Conservation (phyloP, 441 rosid genomes). For the Biscutella auriculata region DNA sequence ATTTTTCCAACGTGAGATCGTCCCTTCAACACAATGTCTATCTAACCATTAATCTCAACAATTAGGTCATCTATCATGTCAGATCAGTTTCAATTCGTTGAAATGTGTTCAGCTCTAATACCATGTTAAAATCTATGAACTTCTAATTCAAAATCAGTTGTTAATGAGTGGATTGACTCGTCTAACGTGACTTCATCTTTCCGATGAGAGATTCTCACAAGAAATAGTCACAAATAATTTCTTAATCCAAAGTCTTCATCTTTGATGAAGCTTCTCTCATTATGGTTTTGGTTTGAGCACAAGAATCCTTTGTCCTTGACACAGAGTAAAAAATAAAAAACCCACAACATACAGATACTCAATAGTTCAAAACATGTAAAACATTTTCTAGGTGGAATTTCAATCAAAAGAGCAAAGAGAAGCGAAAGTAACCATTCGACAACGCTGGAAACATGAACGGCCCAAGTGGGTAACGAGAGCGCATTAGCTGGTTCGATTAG, state of each 20-base stretch:
- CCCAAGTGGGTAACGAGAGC: slow-evolving; percentile 84
- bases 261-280: slow-evolving; percentile 2
- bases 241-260: neutral
- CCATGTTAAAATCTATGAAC: too few relatives aligned
- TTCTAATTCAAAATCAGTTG: too few relatives aligned
- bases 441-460: slow-evolving; percentile 75
- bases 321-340: neutral
- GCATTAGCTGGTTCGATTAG: slow-evolving; percentile 75
- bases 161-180: too few relatives aligned
- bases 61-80: too few relatives aligned
- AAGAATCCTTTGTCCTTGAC: neutral
- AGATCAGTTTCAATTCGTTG: too few relatives aligned
- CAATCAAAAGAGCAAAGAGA: neutral
- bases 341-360: neutral
- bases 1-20: too few relatives aligned
- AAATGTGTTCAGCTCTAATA: too few relatives aligned
- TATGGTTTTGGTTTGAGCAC: neutral
- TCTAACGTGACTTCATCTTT: too few relatives aligned
- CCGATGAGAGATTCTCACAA: too few relatives aligned
- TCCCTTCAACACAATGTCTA: too few relatives aligned
- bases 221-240: neutral
- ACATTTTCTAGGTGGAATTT: neutral
- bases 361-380: neutral
- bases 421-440: slow-evolving; percentile 52
- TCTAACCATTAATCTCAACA: too few relatives aligned